phyloP scores from a whole-genome alignment of 2,329 filamentous ascomycete species.

The Taxawa tesnikishii region DNA sequence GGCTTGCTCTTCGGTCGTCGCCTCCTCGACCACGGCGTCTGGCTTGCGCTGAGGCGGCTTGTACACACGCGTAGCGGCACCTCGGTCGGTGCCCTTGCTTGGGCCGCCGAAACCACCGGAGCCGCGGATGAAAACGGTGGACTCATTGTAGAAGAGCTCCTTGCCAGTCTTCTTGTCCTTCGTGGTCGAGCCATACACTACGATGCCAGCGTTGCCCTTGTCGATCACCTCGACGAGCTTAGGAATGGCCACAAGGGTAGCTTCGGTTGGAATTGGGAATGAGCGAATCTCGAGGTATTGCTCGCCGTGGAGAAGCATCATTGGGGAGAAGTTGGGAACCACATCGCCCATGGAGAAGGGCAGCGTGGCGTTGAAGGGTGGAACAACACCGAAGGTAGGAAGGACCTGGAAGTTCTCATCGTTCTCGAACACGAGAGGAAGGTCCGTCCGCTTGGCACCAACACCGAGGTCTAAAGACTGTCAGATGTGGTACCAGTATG shows the following conservation, averaged over 20 bases:
- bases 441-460: slow-evolving; percentile 79
- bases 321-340: slow-evolving; percentile 90
- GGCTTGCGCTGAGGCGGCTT: slow-evolving; percentile 63
- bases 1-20: slow-evolving; percentile 82
- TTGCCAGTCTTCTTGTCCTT: slow-evolving; percentile 75
- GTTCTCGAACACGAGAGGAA: slow-evolving; percentile 82
- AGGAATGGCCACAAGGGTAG: slow-evolving; percentile 60
- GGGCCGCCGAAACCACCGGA: slow-evolving; percentile 82
- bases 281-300: slow-evolving; percentile 93
- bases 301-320: slow-evolving; percentile 98
- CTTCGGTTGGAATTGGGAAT: slow-evolving; percentile 80
- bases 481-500: slow-evolving; percentile 11
- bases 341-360: slow-evolving; percentile 73
- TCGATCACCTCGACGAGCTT: slow-evolving; percentile 89
- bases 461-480: slow-evolving; percentile 56
- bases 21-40: slow-evolving; percentile 73
- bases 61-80: slow-evolving; percentile 68
- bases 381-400: slow-evolving; percentile 92
- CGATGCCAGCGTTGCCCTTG: slow-evolving; percentile 81
- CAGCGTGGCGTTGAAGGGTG: slow-evolving; percentile 73
- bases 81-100: slow-evolving; percentile 64
- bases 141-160: slow-evolving; percentile 94
- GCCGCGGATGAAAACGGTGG: slow-evolving; percentile 82
- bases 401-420: slow-evolving; percentile 85
- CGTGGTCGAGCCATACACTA: slow-evolving; percentile 70